phyloP scores from a whole-genome alignment of 2,329 filamentous ascomycete genomes.

The Fusarium chaquense region DNA sequence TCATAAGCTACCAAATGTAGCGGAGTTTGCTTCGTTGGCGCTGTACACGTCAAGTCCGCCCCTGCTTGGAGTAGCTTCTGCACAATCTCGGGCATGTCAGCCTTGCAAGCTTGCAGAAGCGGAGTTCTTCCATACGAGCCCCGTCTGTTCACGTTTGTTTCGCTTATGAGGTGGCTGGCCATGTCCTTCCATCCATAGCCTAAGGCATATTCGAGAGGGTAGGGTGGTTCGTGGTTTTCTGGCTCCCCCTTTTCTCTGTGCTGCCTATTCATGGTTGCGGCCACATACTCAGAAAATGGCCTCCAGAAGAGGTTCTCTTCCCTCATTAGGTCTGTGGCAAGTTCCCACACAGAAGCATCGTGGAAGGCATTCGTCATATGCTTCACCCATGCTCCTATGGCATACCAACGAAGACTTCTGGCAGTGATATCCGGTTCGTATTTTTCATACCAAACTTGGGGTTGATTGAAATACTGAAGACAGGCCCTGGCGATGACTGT shows the following conservation, averaged over 20 bases:
- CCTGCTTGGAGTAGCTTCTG: background rate
- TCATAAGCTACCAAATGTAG: no score
- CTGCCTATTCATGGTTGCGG: no score
- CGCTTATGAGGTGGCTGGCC: background rate
- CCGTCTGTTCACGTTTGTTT: background rate
- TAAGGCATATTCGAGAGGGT: background rate
- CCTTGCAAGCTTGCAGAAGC: background rate
- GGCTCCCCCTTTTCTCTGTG: background rate
- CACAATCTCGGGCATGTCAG: background rate
- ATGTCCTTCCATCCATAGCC: background rate
- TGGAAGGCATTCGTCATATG: accelerated
- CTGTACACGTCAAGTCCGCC: background rate
- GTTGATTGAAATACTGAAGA: background rate
- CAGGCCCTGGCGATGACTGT: background rate
- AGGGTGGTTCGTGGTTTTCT: background rate
- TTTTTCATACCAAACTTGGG: background rate
- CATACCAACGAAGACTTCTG: background rate
- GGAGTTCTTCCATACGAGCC: background rate
- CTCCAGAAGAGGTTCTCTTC: background rate
- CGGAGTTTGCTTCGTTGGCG: no score
- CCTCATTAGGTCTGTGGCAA: background rate
- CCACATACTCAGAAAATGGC: background rate
- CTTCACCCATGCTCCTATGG: accelerated
- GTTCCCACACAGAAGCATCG: background rate
- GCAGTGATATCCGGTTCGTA: accelerated